Percentiles rank a stretch among this genome's conserved stretches.
Conservation (phyloP, 495 filamentous ascomycete genomes). For the Margaritispora aquatica region DNA sequence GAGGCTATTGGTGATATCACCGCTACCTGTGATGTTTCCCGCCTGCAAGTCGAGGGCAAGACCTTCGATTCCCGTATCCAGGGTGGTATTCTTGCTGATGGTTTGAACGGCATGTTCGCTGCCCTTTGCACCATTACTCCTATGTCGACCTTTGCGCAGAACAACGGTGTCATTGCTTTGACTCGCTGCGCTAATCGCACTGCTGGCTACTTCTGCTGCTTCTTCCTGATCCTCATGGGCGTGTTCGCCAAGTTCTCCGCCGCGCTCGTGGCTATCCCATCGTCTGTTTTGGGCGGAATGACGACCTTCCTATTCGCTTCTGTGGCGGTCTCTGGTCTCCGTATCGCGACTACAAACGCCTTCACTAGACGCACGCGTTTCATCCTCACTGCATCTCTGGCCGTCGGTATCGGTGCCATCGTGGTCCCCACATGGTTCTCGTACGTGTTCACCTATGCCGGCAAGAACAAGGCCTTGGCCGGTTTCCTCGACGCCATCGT, state of each 20-base stretch:
- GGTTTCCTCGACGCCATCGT: conserved; percentile 81
- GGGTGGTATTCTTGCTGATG: conserved; percentile 80
- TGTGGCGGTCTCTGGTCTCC: conserved; percentile 79
- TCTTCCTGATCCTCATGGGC: conserved; percentile 85
- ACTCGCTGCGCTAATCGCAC: conserved; percentile 85
- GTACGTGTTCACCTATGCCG: conserved; percentile 66
- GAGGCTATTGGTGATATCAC: conserved; percentile 83
- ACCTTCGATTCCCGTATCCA: conserved; percentile 87
- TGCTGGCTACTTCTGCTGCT: conserved; percentile 67
- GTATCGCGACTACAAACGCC: conserved; percentile 70
- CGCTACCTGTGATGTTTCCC: conserved; percentile 74
- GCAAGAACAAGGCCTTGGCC: conserved; percentile 61
- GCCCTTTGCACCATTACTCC: conserved; percentile 58
- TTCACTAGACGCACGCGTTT: conserved; percentile 87
- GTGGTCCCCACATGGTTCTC: conserved; percentile 72
- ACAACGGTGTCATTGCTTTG: conserved; percentile 88
- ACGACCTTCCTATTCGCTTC: conserved; percentile 85
- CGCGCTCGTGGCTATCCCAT: conserved; percentile 74
- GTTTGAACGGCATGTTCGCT: conserved; percentile 75
- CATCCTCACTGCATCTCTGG: conserved; percentile 72
- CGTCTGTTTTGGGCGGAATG: conserved; percentile 82
- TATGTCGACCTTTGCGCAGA: conserved; percentile 52
- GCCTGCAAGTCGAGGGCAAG: conserved; percentile 71
- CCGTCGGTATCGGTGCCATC: conserved; percentile 76
- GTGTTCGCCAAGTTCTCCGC: conserved; percentile 93